Evolutionary conservation across 2,329 filamentous ascomycete genomes (phyloP).

Genomic region (Microdochium nivale): DNA sequence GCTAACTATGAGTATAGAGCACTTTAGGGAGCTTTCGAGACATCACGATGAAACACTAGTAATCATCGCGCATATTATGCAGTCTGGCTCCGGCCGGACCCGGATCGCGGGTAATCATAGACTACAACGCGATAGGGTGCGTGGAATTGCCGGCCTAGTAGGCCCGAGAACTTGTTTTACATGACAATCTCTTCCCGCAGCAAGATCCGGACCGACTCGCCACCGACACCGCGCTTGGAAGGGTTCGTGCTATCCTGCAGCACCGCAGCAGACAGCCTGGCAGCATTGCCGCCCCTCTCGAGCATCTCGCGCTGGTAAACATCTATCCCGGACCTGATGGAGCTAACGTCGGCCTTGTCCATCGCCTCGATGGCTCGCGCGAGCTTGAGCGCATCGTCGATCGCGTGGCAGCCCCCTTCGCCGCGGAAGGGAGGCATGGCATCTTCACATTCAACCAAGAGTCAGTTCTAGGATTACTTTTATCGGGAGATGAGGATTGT

Average conservation of each 20-base stretch:
- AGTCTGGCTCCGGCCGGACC: no score
- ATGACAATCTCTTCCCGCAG: background rate
- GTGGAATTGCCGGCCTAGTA: no score
- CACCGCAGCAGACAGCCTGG: background rate
- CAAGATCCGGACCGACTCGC: background rate
- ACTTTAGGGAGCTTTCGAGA: no score
- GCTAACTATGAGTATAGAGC: no score
- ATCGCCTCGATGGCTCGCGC: background rate
- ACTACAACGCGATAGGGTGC: no score
- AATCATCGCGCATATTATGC: no score
- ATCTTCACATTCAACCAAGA: background rate
- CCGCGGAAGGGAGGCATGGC: background rate
- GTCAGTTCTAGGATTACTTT: no score
- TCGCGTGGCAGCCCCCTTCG: background rate
- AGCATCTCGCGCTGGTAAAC: background rate
- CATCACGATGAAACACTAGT: no score
- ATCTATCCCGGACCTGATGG: background rate
- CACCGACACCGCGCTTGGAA: background rate
- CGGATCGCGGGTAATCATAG: no score
- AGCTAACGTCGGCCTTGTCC: background rate
- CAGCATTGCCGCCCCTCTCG: background rate
- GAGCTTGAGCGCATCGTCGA: background rate
- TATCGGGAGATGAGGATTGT: no score
- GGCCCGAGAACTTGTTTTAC: no score
- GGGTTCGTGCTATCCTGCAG: background rate